Evolutionary conservation across 2,329 filamentous ascomycete genomes (phyloP).

Genomic region (Fusarium pseudograminearum): DNA sequence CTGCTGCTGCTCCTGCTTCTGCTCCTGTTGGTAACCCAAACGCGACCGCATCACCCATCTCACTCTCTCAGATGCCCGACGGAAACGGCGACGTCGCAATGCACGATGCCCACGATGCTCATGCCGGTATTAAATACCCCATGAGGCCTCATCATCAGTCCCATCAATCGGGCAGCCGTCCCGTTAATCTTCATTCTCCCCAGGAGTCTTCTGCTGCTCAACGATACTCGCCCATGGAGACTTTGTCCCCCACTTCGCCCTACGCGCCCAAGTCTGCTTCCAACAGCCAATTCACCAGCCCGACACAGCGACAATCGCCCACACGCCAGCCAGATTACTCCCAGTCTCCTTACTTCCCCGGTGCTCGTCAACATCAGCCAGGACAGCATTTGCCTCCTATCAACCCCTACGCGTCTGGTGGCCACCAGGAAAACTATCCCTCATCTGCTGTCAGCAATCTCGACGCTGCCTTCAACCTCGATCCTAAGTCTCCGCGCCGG

Average conservation of each 20-base stretch:
- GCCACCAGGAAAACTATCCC: conserved; percentile 75
- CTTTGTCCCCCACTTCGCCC: conserved; percentile 81
- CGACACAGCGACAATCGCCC: conserved; percentile 80
- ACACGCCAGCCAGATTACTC: conserved; percentile 74
- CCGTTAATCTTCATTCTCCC: conserved; percentile 76
- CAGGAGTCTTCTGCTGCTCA: conserved; percentile 81
- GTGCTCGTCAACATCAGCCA: conserved; percentile 55
- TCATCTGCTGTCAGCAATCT: conserved; percentile 78
- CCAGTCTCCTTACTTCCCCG: conserved; percentile 69
- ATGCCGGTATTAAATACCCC: conserved; percentile 87
- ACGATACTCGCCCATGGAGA: conserved; percentile 96
- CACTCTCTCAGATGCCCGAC: conserved; percentile 72
- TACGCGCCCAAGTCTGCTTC: conserved; percentile 75
- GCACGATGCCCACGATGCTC: conserved; percentile 87
- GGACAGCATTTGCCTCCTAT: conserved; percentile 80
- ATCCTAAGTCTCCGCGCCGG: conserved; percentile 69
- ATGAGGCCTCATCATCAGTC: conserved; percentile 83
- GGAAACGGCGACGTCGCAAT: conserved; percentile 83
- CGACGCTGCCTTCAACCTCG: conserved; percentile 71
- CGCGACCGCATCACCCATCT: conserved; percentile 68
- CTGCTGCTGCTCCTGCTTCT: conserved; percentile 46
- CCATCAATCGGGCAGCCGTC: conserved; percentile 67
- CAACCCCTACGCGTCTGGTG: conserved; percentile 71
- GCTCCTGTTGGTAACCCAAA: conserved; percentile 63
- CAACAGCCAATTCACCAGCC: conserved; percentile 66